Evolutionary conservation across 306 rosid species (phyloP).

Genomic region (Alnus rubra): DNA sequence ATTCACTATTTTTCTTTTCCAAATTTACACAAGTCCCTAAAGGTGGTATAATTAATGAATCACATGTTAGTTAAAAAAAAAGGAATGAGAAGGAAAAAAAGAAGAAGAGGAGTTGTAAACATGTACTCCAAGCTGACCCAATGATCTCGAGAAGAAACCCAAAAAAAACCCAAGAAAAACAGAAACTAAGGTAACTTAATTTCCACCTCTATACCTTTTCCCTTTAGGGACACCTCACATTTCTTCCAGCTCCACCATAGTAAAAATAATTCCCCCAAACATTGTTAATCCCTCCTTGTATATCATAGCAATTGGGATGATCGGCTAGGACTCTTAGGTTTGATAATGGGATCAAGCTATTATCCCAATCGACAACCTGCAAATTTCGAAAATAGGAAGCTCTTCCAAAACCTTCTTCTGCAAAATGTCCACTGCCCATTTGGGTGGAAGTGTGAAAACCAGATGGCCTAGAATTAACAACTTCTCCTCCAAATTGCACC

Average conservation of each 20-base stretch:
- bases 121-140: conserved; percentile 47
- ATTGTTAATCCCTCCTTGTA: conserved; percentile 81
- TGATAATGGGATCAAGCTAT: conserved; percentile 66
- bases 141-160: conserved; percentile 58
- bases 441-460: conserved; percentile 82
- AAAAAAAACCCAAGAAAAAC: conserved; percentile 39
- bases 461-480: conserved; percentile 63
- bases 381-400: conserved; percentile 83
- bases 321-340: conserved; percentile 86
- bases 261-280: conserved; percentile 96
- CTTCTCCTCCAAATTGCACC: conserved; percentile 93
- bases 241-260: conserved; percentile 98
- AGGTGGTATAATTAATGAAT: conserved; percentile 52
- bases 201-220: conserved; percentile 35
- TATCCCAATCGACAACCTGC: conserved; percentile 94
- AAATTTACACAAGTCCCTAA: conserved; percentile 59
- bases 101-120: conserved; percentile 19
- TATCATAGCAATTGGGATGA: conserved; percentile 91
- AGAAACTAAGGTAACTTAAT: not conserved
- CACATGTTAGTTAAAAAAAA: conserved; percentile 50
- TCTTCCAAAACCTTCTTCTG: conserved; percentile 82
- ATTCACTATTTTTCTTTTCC: conserved; percentile 60
- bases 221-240: conserved; percentile 76
- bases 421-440: conserved; percentile 95
- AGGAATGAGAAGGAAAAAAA: conserved; percentile 45